These are phyloP conservation scores for Oryza punctata DNA, from an alignment of 176 grass and related monocot genomes.

Conservation along the genomic window DNA sequence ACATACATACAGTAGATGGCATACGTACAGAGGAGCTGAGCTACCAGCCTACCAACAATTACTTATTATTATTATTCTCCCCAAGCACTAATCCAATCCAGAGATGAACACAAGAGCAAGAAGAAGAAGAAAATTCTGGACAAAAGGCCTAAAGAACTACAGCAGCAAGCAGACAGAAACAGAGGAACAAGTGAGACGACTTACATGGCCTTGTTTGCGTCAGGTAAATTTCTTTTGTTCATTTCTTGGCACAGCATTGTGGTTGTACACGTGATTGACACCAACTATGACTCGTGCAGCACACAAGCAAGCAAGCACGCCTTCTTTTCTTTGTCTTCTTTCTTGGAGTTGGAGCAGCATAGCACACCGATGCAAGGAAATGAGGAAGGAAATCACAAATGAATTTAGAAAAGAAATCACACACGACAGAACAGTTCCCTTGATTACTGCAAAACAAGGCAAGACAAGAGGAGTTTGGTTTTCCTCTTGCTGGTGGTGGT, in stretches of 20 bases:
- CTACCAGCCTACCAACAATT: conserved; percentile 34
- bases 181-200: conserved; percentile 16
- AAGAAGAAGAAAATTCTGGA: neutral
- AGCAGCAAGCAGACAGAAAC: conserved; percentile 16
- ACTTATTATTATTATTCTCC: conserved; percentile 24
- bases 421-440: neutral
- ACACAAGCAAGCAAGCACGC: neutral
- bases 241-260: neutral
- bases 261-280: neutral
- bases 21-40: conserved; percentile 36
- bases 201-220: conserved; percentile 4
- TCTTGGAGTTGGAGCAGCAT: conserved; percentile 3
- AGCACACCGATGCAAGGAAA: neutral
- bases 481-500: neutral
- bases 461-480: neutral
- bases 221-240: conserved; percentile 10
- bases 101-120: neutral
- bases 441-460: neutral
- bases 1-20: neutral
- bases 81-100: conserved; percentile 45
- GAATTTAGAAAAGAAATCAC: neutral
- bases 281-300: neutral
- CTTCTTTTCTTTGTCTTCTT: neutral
- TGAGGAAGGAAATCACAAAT: neutral
- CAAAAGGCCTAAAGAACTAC: conserved; percentile 15